A percentile compares a stretch with the other conserved stretches of the same genome.
These are phyloP conservation scores for Odontarrhena argentea DNA, from an alignment of 345 rosid genomes.

Conservation along the genomic window DNA sequence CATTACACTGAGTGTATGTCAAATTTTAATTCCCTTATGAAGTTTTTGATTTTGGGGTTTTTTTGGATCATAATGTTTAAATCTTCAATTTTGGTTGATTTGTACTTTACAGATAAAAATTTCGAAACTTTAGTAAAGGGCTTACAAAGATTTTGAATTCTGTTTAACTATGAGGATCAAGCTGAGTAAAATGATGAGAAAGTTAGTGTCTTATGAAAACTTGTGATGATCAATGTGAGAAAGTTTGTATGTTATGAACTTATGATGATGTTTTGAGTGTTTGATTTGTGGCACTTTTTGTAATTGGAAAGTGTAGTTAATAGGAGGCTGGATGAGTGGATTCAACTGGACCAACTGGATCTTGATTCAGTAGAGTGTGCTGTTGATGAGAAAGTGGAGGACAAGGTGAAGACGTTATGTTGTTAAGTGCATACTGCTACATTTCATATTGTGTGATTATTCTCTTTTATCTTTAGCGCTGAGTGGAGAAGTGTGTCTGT, in stretches of 20 bases:
- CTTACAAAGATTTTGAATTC: background rate
- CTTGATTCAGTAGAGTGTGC: slow-evolving; percentile 89
- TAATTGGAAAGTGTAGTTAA: slow-evolving; percentile 57
- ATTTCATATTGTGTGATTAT: background rate
- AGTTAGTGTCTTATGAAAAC: background rate
- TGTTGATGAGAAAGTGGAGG: slow-evolving; percentile 96
- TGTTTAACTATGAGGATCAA: background rate
- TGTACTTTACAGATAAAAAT: background rate
- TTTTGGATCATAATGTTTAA: background rate
- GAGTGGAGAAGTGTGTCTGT: slow-evolving; percentile 5
- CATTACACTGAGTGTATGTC: slow-evolving; percentile 87
- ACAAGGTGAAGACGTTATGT: slow-evolving; percentile 56
- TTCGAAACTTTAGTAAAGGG: slow-evolving; percentile 8
- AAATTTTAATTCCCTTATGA: background rate
- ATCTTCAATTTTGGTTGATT: slow-evolving; percentile 10
- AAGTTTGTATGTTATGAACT: too few relatives aligned
- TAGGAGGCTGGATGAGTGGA: slow-evolving; percentile 99
- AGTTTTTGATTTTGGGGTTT: slow-evolving; percentile 28
- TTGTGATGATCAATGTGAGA: slow-evolving; percentile 9
- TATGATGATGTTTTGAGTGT: background rate
- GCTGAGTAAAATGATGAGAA: slow-evolving; percentile 8
- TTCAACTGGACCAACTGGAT: slow-evolving; percentile 87
- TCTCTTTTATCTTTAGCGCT: background rate
- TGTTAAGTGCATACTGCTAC: background rate
- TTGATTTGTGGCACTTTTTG: background rate